Evolutionary conservation across 768 basidiomycete species (phyloP), one percentile per base, ranked within the genome.

Genomic region (Leccinum uliginosum): DNA sequence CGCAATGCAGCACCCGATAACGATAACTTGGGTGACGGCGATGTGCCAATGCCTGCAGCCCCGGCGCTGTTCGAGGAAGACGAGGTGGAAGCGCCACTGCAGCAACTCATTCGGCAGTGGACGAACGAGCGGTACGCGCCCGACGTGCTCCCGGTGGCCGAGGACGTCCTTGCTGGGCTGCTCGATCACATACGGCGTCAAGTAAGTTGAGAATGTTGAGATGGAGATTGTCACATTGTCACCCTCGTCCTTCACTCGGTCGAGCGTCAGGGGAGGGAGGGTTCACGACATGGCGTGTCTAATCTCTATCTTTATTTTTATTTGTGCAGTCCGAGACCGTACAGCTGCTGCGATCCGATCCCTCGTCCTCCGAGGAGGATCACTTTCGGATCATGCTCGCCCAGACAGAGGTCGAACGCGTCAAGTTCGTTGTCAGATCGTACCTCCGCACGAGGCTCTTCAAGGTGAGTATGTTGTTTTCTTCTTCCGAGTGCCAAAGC

Each of bases 371-470:
- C 1, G 93, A 96, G 65, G 93, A 96, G 59, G 94, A 98, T 60
- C 93, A 98, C 65, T 89, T 94, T 58, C 79, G 92, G 62, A 90
- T 96, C 32, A 87, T 93, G 78, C 86, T 98, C 53, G 94, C 91
- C 0, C 92, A 95, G 73, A 95, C 92, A 0, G 94, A 98, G 72
- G 83, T 96, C 62, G 94, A 98, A 68, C 84, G 95, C 43, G 91
- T 93, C 64, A 95, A 93, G 72, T 98, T 93, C 67, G 83, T 96
- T 54, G 84, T 97, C 24, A 76, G 94, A 56, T 91, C 92, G 2
- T 98, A 96, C 69, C 81, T 96, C 5, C 82, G 95, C 23, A 91
- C 89, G 27, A 78, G 94, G 57, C 71, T 96, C 51, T 85, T 81
- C 77, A 98, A 98, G 82, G 94, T 89, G 51, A 38, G 61, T 17